A percentile compares a stretch with the other conserved stretches of the same genome.
phyloP scores from a whole-genome alignment of 108 stramenopile species.

The Aurantiochytrium sp. region DNA sequence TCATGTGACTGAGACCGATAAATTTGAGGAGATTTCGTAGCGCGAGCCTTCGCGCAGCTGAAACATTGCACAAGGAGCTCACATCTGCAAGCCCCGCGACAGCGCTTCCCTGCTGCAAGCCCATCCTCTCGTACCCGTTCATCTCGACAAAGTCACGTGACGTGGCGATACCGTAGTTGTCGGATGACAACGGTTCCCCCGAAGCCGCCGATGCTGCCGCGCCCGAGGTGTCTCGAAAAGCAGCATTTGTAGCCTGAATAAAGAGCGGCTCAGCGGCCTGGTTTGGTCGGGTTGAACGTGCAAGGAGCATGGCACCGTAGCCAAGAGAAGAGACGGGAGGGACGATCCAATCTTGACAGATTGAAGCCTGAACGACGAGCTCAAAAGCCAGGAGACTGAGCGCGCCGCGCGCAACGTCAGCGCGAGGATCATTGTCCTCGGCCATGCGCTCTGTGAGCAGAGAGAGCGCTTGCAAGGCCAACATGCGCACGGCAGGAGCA shows the following conservation, averaged over 20 bases:
- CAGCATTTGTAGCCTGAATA: background rate
- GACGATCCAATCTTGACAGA: background rate
- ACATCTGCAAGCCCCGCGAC: background rate
- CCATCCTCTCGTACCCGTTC: too few relatives aligned
- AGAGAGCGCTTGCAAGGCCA: background rate
- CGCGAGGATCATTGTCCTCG: background rate
- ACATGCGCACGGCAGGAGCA: background rate
- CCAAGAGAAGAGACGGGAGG: background rate
- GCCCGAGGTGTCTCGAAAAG: background rate
- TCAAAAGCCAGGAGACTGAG: background rate
- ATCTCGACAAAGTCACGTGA: too few relatives aligned
- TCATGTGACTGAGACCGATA: background rate
- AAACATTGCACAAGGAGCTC: background rate
- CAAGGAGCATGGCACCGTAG: background rate
- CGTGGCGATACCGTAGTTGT: too few relatives aligned
- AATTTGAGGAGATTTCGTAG: background rate
- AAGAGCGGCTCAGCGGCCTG: background rate
- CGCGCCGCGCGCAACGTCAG: background rate
- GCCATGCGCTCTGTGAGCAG: background rate
- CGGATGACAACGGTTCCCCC: too few relatives aligned
- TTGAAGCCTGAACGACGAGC: background rate
- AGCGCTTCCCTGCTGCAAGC: too few relatives aligned
- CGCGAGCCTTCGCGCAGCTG: background rate
- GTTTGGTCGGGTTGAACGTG: background rate
- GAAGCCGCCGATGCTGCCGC: too few relatives aligned